These are phyloP conservation scores for Ascochyta koolunga DNA, from an alignment of 2,329 filamentous ascomycete genomes.

Conservation along the genomic window DNA sequence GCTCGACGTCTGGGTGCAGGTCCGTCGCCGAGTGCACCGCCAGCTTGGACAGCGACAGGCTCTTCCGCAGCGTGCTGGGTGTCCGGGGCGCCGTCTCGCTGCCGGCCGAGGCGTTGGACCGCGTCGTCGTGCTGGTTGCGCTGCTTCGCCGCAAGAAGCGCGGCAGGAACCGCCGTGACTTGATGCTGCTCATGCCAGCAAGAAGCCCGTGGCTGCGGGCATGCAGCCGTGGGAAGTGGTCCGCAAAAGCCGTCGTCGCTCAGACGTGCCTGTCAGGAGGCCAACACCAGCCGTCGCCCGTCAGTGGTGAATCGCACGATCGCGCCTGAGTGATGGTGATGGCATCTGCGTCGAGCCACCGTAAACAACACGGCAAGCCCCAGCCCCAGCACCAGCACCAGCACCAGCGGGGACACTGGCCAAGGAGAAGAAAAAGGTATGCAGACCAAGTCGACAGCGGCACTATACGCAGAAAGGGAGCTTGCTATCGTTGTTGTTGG, in stretches of 20 bases:
- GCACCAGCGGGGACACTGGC: neutral
- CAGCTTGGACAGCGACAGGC: constrained; percentile 42
- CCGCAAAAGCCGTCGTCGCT: constrained; percentile 1
- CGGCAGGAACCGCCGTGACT: constrained; percentile 40
- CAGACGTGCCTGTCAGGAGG: neutral
- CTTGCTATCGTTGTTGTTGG: neutral
- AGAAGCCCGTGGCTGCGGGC: constrained; percentile 29
- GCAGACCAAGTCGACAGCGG: constrained; percentile 9
- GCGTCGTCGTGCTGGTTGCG: constrained; percentile 30
- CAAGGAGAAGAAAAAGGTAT: constrained; percentile 13
- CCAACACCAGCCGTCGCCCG: neutral
- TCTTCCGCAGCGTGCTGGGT: constrained; percentile 33
- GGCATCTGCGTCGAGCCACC: too few species aligned
- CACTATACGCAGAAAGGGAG: constrained; percentile 3
- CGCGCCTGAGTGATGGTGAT: neutral
- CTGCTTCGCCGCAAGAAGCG: constrained; percentile 39
- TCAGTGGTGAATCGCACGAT: too few species aligned
- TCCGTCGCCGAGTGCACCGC: constrained; percentile 24
- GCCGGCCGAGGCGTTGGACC: constrained; percentile 31
- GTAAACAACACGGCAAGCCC: too few species aligned
- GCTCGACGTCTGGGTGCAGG: constrained; percentile 7
- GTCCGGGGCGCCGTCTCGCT: constrained; percentile 26
- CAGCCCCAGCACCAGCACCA: neutral
- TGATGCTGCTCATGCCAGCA: constrained; percentile 44
- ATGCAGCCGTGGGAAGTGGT: constrained; percentile 14